A percentile compares a stretch with the other conserved stretches of the same genome.
Conservation (phyloP, 2,329 filamentous ascomycete species). For the Ilyonectria mors-panacis region DNA sequence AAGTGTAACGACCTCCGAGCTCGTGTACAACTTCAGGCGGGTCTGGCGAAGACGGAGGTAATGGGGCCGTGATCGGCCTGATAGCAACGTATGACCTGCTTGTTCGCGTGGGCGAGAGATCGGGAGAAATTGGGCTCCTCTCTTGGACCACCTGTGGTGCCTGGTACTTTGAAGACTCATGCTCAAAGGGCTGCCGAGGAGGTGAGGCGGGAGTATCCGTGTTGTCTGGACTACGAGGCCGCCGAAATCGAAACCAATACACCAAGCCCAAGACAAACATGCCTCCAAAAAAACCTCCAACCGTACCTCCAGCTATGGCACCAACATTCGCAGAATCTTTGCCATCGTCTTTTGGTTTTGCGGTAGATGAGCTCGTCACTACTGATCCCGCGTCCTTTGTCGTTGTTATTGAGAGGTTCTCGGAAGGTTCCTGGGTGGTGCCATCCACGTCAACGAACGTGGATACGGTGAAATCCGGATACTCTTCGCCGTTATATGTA, state of each 20-base stretch:
- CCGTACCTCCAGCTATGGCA: background rate
- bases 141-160: background rate
- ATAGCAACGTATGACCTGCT: background rate
- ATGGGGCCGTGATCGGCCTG: background rate
- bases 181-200: background rate
- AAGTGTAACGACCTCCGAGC: background rate
- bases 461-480: slow-evolving; percentile 8
- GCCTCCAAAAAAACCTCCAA: background rate
- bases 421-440: background rate
- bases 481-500: slow-evolving; percentile 23
- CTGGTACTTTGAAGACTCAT: background rate
- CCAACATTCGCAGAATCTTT: background rate
- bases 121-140: background rate
- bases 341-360: background rate
- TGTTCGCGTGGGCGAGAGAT: background rate
- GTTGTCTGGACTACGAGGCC: background rate
- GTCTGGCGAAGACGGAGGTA: background rate
- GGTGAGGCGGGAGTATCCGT: background rate
- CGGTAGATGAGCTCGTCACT: background rate
- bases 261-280: background rate
- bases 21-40: background rate
- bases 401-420: background rate
- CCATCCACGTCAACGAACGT: slow-evolving; percentile 5
- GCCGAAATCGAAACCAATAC: background rate
- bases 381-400: background rate